phyloP scores from a whole-genome alignment of 2,329 filamentous ascomycete genomes.

The Fusarium sp. region DNA sequence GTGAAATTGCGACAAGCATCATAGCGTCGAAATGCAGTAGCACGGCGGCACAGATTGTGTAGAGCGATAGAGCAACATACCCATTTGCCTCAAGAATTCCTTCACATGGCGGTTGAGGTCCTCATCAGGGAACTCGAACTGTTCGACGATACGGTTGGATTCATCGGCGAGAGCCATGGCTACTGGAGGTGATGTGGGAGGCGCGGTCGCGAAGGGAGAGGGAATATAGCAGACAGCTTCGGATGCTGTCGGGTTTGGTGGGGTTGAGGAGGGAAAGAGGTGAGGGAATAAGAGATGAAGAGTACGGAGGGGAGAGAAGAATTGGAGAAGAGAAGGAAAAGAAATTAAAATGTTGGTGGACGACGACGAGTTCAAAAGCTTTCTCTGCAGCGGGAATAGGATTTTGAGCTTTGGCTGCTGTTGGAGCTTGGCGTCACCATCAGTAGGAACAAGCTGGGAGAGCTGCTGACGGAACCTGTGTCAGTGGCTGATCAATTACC shows the following conservation, averaged over 20 bases:
- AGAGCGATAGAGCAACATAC: slow-evolving; percentile 53
- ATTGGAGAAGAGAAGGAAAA: slow-evolving; percentile 45
- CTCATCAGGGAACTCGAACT: slow-evolving; percentile 86
- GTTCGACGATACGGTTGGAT: slow-evolving; percentile 80
- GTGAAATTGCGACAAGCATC: slow-evolving; percentile 24
- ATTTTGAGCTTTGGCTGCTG: slow-evolving; percentile 40
- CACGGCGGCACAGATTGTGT: slow-evolving; percentile 11
- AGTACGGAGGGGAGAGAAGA: slow-evolving; percentile 21
- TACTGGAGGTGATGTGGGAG: slow-evolving; percentile 65
- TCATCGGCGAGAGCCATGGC: slow-evolving; percentile 74
- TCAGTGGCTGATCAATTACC: slow-evolving; percentile 45
- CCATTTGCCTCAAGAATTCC: slow-evolving; percentile 89
- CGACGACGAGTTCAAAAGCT: slow-evolving; percentile 45
- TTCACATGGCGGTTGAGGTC: slow-evolving; percentile 83
- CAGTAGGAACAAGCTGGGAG: slow-evolving; percentile 63
- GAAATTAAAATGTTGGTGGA: slow-evolving; percentile 35
- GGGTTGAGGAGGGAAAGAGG: slow-evolving; percentile 38
- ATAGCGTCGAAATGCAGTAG: slow-evolving; percentile 16
- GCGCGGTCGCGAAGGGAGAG: slow-evolving; percentile 63
- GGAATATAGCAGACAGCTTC: slow-evolving; percentile 66
- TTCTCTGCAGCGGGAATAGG: slow-evolving; percentile 28
- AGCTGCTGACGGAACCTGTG: slow-evolving; percentile 54
- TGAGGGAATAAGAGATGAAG: slow-evolving; percentile 26
- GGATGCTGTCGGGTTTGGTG: slow-evolving; percentile 49
- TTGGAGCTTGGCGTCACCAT: slow-evolving; percentile 57